phyloP scores from a whole-genome alignment of 164 flowering plant species.

The Dillenia suffruticosa region DNA sequence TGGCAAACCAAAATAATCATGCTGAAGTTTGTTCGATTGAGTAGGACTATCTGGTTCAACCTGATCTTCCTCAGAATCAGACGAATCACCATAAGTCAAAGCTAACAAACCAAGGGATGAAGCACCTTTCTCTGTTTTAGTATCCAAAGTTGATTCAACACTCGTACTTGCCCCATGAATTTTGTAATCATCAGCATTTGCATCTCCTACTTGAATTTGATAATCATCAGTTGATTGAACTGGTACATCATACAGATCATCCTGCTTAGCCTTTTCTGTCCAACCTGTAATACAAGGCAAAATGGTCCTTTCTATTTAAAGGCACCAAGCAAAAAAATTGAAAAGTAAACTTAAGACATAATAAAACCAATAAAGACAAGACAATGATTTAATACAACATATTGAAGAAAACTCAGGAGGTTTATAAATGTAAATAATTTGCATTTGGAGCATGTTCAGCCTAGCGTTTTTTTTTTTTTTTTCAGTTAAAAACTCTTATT shows the following conservation, averaged over 20 bases:
- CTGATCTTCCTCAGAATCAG: constrained; percentile 82
- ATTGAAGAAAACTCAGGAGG: too few relatives aligned
- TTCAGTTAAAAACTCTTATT: too few relatives aligned
- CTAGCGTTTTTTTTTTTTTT: too few relatives aligned
- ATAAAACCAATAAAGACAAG: too few relatives aligned
- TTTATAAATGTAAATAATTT: too few relatives aligned
- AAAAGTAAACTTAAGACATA: not conserved
- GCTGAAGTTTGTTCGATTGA: constrained; percentile 10
- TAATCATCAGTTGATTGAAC: constrained; percentile 31
- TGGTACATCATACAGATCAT: constrained; percentile 48
- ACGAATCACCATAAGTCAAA: constrained; percentile 66
- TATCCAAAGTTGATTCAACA: constrained; percentile 21
- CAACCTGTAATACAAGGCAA: constrained; percentile 25
- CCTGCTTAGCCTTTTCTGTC: constrained; percentile 22
- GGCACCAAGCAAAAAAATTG: not conserved
- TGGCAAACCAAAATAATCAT: constrained; percentile 17
- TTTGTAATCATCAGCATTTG: constrained; percentile 22
- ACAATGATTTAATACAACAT: too few relatives aligned
- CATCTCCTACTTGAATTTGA: constrained; percentile 25
- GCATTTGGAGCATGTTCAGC: too few relatives aligned
- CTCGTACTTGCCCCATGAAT: constrained; percentile 25
- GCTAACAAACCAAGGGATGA: constrained; percentile 85
- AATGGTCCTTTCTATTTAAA: not conserved
- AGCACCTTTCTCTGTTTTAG: constrained; percentile 24
- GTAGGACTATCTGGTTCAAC: constrained; percentile 26